Evolutionary conservation across 2,329 filamentous ascomycete genomes (phyloP).

Genomic region (Clonostachys sp.): DNA sequence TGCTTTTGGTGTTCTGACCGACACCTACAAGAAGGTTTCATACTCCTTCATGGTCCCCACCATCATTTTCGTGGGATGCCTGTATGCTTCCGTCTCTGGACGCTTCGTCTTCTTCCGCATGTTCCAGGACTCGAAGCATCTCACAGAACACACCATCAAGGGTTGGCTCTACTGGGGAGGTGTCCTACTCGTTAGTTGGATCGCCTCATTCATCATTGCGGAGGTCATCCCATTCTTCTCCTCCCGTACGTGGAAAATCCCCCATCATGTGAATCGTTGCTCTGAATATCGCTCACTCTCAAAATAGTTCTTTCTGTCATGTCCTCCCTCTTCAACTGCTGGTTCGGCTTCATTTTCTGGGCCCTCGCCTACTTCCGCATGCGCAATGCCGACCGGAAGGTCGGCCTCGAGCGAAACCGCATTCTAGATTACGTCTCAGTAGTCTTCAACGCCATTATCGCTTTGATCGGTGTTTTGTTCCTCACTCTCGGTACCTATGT

Average conservation of each 20-base stretch:
- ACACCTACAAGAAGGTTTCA: slow-evolving; percentile 79
- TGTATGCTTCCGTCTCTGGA: slow-evolving; percentile 86
- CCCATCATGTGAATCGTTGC: background rate
- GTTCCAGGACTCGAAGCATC: slow-evolving; percentile 75
- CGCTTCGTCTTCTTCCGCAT: slow-evolving; percentile 90
- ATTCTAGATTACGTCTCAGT: slow-evolving; percentile 47
- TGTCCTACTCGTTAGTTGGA: slow-evolving; percentile 69
- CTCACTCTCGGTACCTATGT: slow-evolving; percentile 78
- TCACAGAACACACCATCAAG: slow-evolving; percentile 72
- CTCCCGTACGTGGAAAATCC: slow-evolving; percentile 44
- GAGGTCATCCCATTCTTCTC: slow-evolving; percentile 93
- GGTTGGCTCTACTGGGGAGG: slow-evolving; percentile 77
- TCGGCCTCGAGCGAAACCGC: slow-evolving; percentile 44
- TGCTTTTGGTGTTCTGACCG: slow-evolving; percentile 78
- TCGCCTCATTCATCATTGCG: slow-evolving; percentile 84
- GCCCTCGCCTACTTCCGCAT: slow-evolving; percentile 76
- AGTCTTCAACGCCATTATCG: slow-evolving; percentile 68
- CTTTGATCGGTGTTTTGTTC: slow-evolving; percentile 74
- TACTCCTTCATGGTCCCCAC: slow-evolving; percentile 97
- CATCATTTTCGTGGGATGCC: slow-evolving; percentile 83
- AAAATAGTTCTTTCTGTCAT: slow-evolving; percentile 59
- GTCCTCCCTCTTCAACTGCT: slow-evolving; percentile 88
- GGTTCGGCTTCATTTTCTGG: slow-evolving; percentile 96
- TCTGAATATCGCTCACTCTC: background rate
- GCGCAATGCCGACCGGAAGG: slow-evolving; percentile 56